phyloP scores from a whole-genome alignment of 2,329 filamentous ascomycete species.

The Metarhizium robertsii region DNA sequence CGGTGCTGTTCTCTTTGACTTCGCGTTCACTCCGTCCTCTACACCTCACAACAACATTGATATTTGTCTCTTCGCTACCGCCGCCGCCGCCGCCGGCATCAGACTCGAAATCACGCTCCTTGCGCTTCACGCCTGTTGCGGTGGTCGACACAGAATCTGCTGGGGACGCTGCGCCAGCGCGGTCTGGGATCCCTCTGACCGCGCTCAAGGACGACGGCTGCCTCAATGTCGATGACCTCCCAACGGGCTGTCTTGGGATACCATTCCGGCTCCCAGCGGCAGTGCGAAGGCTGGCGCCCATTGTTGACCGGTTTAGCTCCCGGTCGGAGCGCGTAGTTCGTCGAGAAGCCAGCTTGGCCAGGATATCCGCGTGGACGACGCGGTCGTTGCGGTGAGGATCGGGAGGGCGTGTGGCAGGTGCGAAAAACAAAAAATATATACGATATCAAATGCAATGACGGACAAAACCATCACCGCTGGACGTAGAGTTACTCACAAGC shows the following conservation, averaged over 20 bases:
- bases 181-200: constrained; percentile 4
- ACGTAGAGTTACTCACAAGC: neutral
- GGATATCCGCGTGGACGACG: neutral
- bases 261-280: constrained; percentile 3
- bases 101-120: constrained; percentile 73
- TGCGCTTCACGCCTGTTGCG: constrained; percentile 63
- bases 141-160: constrained; percentile 51
- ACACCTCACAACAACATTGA: constrained; percentile 93
- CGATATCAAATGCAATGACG: neutral
- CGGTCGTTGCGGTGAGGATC: neutral
- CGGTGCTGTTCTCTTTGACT: constrained; percentile 86
- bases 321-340: constrained; percentile 9
- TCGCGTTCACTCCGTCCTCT: constrained; percentile 88
- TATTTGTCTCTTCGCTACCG: constrained; percentile 76
- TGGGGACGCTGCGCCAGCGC: constrained; percentile 36
- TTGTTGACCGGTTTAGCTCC: constrained; percentile 6
- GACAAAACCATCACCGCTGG: neutral
- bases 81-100: constrained; percentile 26
- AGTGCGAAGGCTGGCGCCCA: constrained; percentile 1
- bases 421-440: neutral
- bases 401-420: neutral
- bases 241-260: constrained; percentile 1
- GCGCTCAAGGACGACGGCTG: constrained; percentile 2
- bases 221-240: constrained; percentile 3
- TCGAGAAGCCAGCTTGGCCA: constrained; percentile 7